phyloP scores from a whole-genome alignment of 768 basidiomycete species.

The Mycena pura region DNA sequence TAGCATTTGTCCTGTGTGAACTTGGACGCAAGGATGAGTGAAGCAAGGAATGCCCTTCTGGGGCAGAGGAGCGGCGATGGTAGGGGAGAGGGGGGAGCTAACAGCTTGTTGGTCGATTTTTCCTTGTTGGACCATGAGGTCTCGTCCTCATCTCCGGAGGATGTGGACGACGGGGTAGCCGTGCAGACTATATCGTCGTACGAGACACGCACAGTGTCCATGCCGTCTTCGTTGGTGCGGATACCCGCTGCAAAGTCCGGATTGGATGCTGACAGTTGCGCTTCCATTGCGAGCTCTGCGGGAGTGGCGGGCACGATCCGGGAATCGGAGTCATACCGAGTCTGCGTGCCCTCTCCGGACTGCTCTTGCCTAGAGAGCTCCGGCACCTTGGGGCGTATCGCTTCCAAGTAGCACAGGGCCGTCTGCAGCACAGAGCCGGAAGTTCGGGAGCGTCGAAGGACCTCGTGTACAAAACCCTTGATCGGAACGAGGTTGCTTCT shows the following conservation, averaged over 20 bases:
- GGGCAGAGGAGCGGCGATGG: slow-evolving; percentile 88
- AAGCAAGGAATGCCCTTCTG: slow-evolving; percentile 86
- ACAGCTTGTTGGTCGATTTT: slow-evolving; percentile 16
- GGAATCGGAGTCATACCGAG: slow-evolving; percentile 49
- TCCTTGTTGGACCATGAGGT: slow-evolving; percentile 9
- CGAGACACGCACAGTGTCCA: slow-evolving; percentile 53
- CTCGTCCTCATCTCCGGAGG: slow-evolving; percentile 8
- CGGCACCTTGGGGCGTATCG: slow-evolving; percentile 74
- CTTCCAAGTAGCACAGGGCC: slow-evolving; percentile 87
- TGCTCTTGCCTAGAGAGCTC: slow-evolving; percentile 63
- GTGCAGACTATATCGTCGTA: slow-evolving; percentile 34
- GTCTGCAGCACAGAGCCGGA: slow-evolving; percentile 86
- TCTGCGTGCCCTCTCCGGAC: slow-evolving; percentile 46
- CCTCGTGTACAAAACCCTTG: slow-evolving; percentile 85
- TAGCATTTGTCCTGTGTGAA: slow-evolving; percentile 94
- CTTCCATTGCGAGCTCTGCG: slow-evolving; percentile 50
- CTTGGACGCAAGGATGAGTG: slow-evolving; percentile 89
- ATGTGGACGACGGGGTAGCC: slow-evolving; percentile 15
- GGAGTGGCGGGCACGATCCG: slow-evolving; percentile 51
- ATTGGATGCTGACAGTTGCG: slow-evolving; percentile 34
- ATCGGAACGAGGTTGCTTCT: slow-evolving; percentile 60
- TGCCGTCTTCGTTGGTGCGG: slow-evolving; percentile 32
- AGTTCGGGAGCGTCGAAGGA: slow-evolving; percentile 85
- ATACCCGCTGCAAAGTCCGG: slow-evolving; percentile 24
- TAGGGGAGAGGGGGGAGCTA: slow-evolving; percentile 42